Conservation (phyloP, 176 grass and related monocot species). For the Leersia perrieri region DNA sequence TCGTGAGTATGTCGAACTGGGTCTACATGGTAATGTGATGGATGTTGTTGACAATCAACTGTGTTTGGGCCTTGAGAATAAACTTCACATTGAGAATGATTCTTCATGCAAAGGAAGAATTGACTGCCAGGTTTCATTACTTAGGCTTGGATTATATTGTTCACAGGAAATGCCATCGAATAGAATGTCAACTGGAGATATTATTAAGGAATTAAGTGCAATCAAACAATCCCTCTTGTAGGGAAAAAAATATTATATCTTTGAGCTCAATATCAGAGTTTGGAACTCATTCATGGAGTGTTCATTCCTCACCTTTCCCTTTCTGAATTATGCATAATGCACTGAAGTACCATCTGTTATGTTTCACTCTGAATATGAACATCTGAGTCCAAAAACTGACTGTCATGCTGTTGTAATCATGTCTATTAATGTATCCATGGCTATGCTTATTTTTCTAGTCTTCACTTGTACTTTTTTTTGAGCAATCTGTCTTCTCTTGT, state of each 20-base stretch:
- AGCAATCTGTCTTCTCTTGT: too few relatives aligned
- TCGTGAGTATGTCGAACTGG: conserved; percentile 24
- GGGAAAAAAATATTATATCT: too few relatives aligned
- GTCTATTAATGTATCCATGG: neutral
- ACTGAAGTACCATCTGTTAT: neutral
- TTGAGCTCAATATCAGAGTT: too few relatives aligned
- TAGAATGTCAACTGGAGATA: neutral
- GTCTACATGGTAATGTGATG: neutral
- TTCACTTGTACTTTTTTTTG: too few relatives aligned
- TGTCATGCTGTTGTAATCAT: neutral
- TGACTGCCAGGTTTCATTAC: neutral
- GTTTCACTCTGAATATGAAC: neutral
- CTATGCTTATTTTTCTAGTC: neutral
- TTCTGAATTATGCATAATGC: too few relatives aligned
- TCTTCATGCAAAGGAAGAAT: neutral
- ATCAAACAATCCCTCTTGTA: neutral
- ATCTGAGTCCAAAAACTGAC: neutral
- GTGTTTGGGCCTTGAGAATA: neutral
- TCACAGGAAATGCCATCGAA: neutral
- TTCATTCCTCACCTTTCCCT: too few relatives aligned
- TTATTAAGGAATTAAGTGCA: neutral
- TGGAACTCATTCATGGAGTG: too few relatives aligned
- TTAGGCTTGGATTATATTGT: conserved; percentile 6
- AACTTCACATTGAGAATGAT: neutral
- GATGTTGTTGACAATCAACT: conserved; percentile 10